These are phyloP conservation scores for Myochromella boudieri DNA, from an alignment of 768 basidiomycete species.

Conservation along the genomic window DNA sequence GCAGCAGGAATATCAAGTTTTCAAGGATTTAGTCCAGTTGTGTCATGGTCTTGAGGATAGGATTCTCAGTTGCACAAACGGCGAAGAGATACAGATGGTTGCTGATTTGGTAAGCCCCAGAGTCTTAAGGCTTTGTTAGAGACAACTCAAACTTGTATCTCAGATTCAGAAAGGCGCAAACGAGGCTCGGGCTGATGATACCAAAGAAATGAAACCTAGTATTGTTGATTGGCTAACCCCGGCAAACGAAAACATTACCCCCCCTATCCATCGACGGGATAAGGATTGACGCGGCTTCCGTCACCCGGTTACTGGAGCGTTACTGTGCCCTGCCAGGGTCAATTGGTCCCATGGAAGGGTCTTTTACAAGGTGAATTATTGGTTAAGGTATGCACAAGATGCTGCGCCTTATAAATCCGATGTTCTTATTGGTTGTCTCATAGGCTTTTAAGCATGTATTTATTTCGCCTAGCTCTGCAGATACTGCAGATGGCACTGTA, in stretches of 20 bases:
- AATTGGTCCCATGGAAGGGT: conserved; percentile 23
- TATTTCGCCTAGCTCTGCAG: no score
- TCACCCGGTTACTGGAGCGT: conserved; percentile 10
- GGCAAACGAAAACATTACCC: conserved; percentile 8
- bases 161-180: conserved; percentile 24
- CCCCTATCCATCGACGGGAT: conserved; percentile 7
- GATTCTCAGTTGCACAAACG: conserved; percentile 6
- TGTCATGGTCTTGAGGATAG: no score
- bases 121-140: neutral
- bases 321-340: conserved; percentile 11
- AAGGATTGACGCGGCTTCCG: conserved; percentile 10
- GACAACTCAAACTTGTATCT: neutral
- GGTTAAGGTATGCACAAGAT: conserved; percentile 15
- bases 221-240: conserved; percentile 24
- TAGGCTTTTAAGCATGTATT: conserved; percentile 10
- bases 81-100: no score
- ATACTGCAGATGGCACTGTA: neutral
- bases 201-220: conserved; percentile 16
- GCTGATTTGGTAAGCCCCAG: conserved; percentile 16
- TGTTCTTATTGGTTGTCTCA: conserved; percentile 6
- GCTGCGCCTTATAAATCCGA: neutral
- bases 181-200: conserved; percentile 15
- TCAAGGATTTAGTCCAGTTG: neutral
- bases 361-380: conserved; percentile 20
- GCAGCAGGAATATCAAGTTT: conserved; percentile 10